Conservation (phyloP, 495 filamentous ascomycete genomes). For the Clohesyomyces aquaticus region DNA sequence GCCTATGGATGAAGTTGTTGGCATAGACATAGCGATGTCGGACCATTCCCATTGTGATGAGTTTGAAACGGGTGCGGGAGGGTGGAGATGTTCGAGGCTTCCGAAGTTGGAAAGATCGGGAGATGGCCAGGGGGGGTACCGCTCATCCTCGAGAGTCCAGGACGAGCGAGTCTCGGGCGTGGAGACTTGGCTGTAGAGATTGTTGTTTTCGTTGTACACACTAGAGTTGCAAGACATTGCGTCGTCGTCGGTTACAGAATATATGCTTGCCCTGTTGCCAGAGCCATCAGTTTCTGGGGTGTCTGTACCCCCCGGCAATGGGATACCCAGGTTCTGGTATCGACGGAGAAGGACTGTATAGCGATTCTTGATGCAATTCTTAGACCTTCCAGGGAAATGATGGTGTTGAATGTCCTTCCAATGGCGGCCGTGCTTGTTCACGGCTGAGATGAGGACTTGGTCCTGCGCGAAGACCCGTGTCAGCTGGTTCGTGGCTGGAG, state of each 20-base stretch:
- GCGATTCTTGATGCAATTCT: conserved; percentile 40
- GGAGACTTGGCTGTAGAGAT: conserved; percentile 20
- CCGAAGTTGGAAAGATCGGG: not conserved
- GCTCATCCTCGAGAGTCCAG: conserved; percentile 22
- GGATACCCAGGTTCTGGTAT: conserved; percentile 34
- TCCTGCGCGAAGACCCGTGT: conserved; percentile 40
- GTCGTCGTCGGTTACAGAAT: conserved; percentile 27
- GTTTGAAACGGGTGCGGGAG: not conserved
- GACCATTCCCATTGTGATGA: conserved; percentile 27
- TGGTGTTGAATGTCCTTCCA: conserved; percentile 51
- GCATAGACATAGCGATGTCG: conserved; percentile 7
- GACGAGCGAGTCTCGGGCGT: conserved; percentile 26
- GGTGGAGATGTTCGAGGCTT: conserved; percentile 5
- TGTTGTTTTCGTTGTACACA: conserved; percentile 16
- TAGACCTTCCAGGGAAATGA: conserved; percentile 48
- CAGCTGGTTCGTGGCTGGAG: conserved; percentile 5
- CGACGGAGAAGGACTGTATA: conserved; percentile 33
- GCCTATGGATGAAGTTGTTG: conserved; percentile 9
- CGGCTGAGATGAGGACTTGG: conserved; percentile 45
- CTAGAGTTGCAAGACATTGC: conserved; percentile 11
- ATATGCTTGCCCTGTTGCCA: not conserved
- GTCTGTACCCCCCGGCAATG: conserved; percentile 12
- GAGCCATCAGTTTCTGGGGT: conserved; percentile 1
- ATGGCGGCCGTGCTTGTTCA: conserved; percentile 46
- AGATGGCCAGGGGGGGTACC: conserved; percentile 18